phyloP scores from a whole-genome alignment of 2,329 filamentous ascomycete genomes.

The Magnaporthiopsis incrustans region DNA sequence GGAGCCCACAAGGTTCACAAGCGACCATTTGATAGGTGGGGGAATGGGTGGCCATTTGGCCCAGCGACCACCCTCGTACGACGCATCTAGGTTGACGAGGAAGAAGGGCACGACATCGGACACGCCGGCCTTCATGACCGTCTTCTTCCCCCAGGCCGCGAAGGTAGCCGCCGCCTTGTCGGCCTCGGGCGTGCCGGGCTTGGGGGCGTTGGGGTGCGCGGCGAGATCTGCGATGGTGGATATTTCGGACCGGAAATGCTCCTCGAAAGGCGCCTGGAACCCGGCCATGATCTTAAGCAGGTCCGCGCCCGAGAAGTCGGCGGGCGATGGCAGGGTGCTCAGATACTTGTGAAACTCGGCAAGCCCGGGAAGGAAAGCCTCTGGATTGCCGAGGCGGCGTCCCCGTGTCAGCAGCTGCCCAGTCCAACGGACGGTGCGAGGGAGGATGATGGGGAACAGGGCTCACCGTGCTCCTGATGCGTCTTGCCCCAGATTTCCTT shows the following conservation, averaged over 20 bases:
- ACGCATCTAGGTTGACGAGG: conserved; percentile 51
- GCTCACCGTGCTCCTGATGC: conserved; percentile 45
- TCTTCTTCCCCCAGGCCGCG: conserved; percentile 55
- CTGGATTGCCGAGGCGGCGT: conserved; percentile 14
- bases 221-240: conserved; percentile 41
- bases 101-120: conserved; percentile 58
- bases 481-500: conserved; percentile 43
- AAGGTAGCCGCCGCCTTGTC: conserved; percentile 41
- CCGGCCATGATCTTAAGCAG: conserved; percentile 41
- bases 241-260: conserved; percentile 50
- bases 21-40: conserved; percentile 47
- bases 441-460: neutral
- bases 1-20: conserved; percentile 50
- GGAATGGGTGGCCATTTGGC: conserved; percentile 59
- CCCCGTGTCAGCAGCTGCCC: neutral
- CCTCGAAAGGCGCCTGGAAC: conserved; percentile 42
- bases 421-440: neutral
- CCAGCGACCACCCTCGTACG: conserved; percentile 49
- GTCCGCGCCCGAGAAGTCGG: conserved; percentile 34
- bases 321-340: conserved; percentile 28
- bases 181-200: conserved; percentile 34
- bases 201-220: conserved; percentile 41
- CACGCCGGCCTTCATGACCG: conserved; percentile 51
- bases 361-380: conserved; percentile 43
- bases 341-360: conserved; percentile 46